phyloP scores from a whole-genome alignment of 2,329 filamentous ascomycete species.

The Ophiocordyceps camponoti-floridani region DNA sequence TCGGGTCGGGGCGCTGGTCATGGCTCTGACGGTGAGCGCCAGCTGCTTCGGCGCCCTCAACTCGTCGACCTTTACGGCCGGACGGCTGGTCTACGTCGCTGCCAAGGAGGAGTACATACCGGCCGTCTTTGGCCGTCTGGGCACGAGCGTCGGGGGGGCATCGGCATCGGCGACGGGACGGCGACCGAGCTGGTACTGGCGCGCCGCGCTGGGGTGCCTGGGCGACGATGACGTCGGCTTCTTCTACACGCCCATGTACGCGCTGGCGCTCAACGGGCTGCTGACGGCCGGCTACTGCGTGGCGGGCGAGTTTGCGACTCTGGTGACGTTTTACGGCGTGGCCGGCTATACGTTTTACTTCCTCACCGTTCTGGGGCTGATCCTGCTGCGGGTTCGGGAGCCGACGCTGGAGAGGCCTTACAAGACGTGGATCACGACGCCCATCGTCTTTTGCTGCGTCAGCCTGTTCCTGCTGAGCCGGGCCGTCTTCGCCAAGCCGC shows the following conservation, averaged over 20 bases:
- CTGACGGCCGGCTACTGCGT: slow-evolving; percentile 64
- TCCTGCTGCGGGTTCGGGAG: slow-evolving; percentile 74
- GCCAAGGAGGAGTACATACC: slow-evolving; percentile 93
- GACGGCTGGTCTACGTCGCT: slow-evolving; percentile 80
- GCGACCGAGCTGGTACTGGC: slow-evolving; percentile 37
- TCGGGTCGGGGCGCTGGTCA: slow-evolving; percentile 58
- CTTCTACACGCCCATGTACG: slow-evolving; percentile 88
- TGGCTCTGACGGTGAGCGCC: slow-evolving; percentile 77
- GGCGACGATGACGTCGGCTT: slow-evolving; percentile 65
- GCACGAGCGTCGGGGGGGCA: slow-evolving; percentile 34
- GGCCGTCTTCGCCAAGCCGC: slow-evolving; percentile 75
- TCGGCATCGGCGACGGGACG: slow-evolving; percentile 22
- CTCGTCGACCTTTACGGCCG: slow-evolving; percentile 83
- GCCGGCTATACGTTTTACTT: slow-evolving; percentile 98
- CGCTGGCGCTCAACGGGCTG: slow-evolving; percentile 62
- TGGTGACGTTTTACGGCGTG: slow-evolving; percentile 94
- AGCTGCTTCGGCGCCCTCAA: slow-evolving; percentile 93
- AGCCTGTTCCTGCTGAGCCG: slow-evolving; percentile 79
- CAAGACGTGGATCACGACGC: slow-evolving; percentile 89
- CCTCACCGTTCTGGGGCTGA: slow-evolving; percentile 79
- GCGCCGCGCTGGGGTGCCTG: slow-evolving; percentile 40
- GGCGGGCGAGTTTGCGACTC: slow-evolving; percentile 77
- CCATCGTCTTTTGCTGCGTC: slow-evolving; percentile 96
- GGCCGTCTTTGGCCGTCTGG: slow-evolving; percentile 64
- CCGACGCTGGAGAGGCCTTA: slow-evolving; percentile 81